phyloP scores from a whole-genome alignment of 1,284 basidiomycete genomes.

The Somion occarium region DNA sequence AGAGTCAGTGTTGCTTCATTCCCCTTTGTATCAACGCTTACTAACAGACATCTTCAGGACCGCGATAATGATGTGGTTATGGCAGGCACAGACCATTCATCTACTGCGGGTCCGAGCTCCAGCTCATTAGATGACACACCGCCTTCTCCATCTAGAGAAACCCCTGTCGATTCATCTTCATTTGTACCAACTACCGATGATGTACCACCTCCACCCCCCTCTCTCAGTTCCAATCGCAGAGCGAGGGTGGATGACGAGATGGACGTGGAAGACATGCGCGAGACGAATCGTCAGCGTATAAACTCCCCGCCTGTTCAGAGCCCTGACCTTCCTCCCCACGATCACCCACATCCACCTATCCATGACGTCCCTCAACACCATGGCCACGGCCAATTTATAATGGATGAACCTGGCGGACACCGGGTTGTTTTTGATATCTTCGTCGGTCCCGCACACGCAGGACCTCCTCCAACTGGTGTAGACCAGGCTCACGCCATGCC shows the following conservation, averaged over 20 bases:
- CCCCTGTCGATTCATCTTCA: background rate
- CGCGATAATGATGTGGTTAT: background rate
- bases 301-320: slow-evolving; percentile 16
- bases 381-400: slow-evolving; percentile 8
- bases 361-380: slow-evolving; percentile 12
- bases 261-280: slow-evolving; percentile 23
- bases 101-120: background rate
- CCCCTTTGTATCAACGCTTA: too few relatives aligned
- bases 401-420: background rate
- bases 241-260: slow-evolving; percentile 25
- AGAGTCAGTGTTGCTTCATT: too few relatives aligned
- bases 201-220: background rate
- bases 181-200: background rate
- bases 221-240: slow-evolving; percentile 12
- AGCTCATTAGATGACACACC: background rate
- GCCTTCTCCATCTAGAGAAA: background rate
- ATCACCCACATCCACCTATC: slow-evolving; percentile 3
- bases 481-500: background rate
- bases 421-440: slow-evolving; percentile 18
- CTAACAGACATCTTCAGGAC: background rate
- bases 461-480: background rate
- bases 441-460: slow-evolving; percentile 7
- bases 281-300: slow-evolving; percentile 26
- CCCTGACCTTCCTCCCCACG: slow-evolving; percentile 1
- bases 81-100: background rate